Evolutionary conservation across 192 early-diverging fungal genomes (phyloP).

Genomic region (Coemansia sp.): DNA sequence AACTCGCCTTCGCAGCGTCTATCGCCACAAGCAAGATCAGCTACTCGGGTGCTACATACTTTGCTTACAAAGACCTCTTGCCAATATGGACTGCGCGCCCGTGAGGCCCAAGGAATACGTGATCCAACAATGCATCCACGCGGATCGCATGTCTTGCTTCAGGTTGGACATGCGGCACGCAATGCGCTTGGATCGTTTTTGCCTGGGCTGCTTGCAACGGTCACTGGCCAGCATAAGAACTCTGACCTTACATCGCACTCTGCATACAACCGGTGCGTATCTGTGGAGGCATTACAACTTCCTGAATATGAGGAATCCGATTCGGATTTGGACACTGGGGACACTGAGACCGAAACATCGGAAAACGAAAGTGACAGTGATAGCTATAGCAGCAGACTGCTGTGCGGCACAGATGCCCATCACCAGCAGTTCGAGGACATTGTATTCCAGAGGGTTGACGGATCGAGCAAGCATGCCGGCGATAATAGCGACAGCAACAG

Average conservation of each 20-base stretch:
- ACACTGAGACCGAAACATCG: constrained; percentile 30
- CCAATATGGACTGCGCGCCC: constrained; percentile 48
- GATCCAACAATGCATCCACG: constrained; percentile 41
- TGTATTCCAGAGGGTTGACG: neutral
- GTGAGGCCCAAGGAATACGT: constrained; percentile 49
- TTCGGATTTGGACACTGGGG: constrained; percentile 32
- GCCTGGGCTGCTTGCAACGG: constrained; percentile 50
- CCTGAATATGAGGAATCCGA: constrained; percentile 53
- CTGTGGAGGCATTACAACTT: constrained; percentile 40
- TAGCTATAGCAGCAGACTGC: neutral
- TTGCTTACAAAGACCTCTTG: constrained; percentile 50
- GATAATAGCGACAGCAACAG: constrained; percentile 14
- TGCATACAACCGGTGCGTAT: constrained; percentile 41
- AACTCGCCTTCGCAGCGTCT: constrained; percentile 49
- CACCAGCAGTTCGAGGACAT: neutral
- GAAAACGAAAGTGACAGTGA: constrained; percentile 17
- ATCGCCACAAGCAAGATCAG: constrained; percentile 40
- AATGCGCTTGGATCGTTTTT: constrained; percentile 47
- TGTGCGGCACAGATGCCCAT: neutral
- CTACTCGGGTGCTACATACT: constrained; percentile 38
- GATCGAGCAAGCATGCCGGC: neutral
- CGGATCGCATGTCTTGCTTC: constrained; percentile 51
- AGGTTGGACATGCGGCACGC: constrained; percentile 44
- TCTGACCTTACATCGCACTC: constrained; percentile 50
- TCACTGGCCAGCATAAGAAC: constrained; percentile 45